Percentiles rank a stretch among this genome's conserved stretches.
Conservation (phyloP, 257 asterid genomes). For the Solanum paucissectum region DNA sequence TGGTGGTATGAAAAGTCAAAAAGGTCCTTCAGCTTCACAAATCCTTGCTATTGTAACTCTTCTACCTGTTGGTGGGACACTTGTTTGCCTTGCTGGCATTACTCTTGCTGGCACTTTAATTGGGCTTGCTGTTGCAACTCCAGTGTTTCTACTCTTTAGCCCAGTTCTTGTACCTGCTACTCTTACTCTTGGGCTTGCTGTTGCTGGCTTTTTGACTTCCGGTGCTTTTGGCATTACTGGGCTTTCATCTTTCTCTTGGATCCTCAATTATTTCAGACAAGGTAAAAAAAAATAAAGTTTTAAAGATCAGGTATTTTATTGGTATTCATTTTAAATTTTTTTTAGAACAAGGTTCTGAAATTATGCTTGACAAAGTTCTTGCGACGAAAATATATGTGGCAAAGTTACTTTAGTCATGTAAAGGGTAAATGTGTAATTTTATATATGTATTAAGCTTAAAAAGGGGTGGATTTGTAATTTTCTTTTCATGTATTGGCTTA, state of each 20-base stretch:
- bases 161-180: constrained; percentile 70
- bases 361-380: not conserved
- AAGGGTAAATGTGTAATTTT: not conserved
- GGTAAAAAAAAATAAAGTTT: not conserved
- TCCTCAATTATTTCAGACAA: constrained; percentile 41
- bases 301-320: not conserved
- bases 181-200: constrained; percentile 33
- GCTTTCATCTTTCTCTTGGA: constrained; percentile 72
- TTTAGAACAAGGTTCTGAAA: not conserved
- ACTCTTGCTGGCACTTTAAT: constrained; percentile 5
- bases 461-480: not conserved
- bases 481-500: not conserved
- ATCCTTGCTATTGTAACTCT: constrained; percentile 2
- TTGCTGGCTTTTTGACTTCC: constrained; percentile 54
- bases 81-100: constrained; percentile 8
- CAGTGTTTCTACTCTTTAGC: constrained; percentile 63
- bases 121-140: constrained; percentile 23
- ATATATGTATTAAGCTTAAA: not conserved
- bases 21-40: not conserved
- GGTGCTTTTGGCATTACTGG: constrained; percentile 84
- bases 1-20: not conserved
- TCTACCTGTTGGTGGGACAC: constrained; percentile 9
- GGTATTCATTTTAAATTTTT: not conserved
- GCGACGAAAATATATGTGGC: not conserved
- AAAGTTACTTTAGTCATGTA: not conserved